These are phyloP conservation scores for Chalaropsis thielavioides DNA, from an alignment of 2,329 filamentous ascomycete genomes.

Conservation along the genomic window DNA sequence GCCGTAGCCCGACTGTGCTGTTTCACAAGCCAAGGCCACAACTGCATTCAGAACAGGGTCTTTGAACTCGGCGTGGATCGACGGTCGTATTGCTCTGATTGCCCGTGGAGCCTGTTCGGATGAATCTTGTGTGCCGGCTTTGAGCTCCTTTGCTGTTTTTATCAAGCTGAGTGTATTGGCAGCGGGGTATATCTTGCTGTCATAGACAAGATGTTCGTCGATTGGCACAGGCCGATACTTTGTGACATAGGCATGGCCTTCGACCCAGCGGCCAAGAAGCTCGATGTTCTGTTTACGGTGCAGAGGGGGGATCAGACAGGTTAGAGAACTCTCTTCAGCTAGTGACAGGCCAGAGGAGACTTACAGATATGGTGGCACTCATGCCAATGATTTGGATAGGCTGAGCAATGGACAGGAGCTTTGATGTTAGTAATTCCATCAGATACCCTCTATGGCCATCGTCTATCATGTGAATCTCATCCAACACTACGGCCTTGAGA, in stretches of 20 bases:
- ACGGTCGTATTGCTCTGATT: slow-evolving; percentile 38
- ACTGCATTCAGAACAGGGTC: slow-evolving; percentile 56
- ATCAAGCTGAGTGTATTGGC: slow-evolving; percentile 41
- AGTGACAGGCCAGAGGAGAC: slow-evolving; percentile 20
- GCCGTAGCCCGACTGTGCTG: slow-evolving; percentile 52
- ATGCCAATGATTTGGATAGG: slow-evolving; percentile 60
- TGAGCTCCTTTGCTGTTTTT: slow-evolving; percentile 41
- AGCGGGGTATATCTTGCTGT: slow-evolving; percentile 51
- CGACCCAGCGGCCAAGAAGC: slow-evolving; percentile 54
- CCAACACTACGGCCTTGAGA: slow-evolving; percentile 53
- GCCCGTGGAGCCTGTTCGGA: slow-evolving; percentile 21
- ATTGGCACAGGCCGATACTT: slow-evolving; percentile 62
- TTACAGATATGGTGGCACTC: slow-evolving; percentile 62
- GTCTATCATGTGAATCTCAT: slow-evolving; percentile 72
- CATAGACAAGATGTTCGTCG: slow-evolving; percentile 58
- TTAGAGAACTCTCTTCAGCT: not conserved
- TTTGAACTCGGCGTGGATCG: slow-evolving; percentile 44
- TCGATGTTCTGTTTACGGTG: slow-evolving; percentile 44
- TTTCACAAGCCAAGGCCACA: slow-evolving; percentile 54
- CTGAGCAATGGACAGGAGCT: slow-evolving; percentile 53
- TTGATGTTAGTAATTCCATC: slow-evolving; percentile 59
- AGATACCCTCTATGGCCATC: slow-evolving; percentile 63
- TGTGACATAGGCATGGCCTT: slow-evolving; percentile 57
- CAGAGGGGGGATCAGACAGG: not conserved
- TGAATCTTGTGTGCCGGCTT: slow-evolving; percentile 24